Evolutionary conservation across 2,329 filamentous ascomycete species (phyloP), one percentile per base, ranked within the genome.

Genomic region (Colletotrichum limetticola): DNA sequence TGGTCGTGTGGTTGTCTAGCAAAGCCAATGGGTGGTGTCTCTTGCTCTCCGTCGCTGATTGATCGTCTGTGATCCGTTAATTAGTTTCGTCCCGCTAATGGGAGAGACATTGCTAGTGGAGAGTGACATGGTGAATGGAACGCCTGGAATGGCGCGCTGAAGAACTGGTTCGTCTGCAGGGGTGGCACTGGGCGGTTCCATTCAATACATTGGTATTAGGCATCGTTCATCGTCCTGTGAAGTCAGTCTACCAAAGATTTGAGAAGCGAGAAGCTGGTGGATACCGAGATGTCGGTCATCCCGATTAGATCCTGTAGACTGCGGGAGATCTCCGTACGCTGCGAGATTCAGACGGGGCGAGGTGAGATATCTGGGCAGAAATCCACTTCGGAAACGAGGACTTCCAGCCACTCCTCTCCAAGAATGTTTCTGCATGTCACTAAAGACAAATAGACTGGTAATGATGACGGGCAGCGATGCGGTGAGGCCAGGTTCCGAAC

Each of bases 311-410:
- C 55, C 55, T 73, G 60, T 71, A 66, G 60, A 65, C 52, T 49
- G 61, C 60, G 66, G 67, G 60, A 71, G 70, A 71, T 72, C 55
- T 66, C 66, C 24, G 67, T 67, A 61, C 46, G 26, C 66, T 71
- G 66, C 67, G 71, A 42, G 22, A 56, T 59, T 42, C 56, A 24
- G 37, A 71, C 53, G 24, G 42, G 30, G 12, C 32, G 32, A 37
- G 24, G 14, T 26, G 24, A 24, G 56, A 53, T 26, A 28, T 64
- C 30, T 32, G 56, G n/a, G 42, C 70, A 66, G 16, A 26, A 22
- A 22, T n/a, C 12, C n/a, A 32, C 26, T 32, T 16, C 8, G 42
- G 42, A 30, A 3, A 24, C 26, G 24, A 49, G n/a, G 59, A 19
- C 22, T 56, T n/a, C 49, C 32, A 26, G 59, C 59, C 66, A 60